Conservation (phyloP, 2,329 filamentous ascomycete genomes). For the Camillea tinctor region DNA sequence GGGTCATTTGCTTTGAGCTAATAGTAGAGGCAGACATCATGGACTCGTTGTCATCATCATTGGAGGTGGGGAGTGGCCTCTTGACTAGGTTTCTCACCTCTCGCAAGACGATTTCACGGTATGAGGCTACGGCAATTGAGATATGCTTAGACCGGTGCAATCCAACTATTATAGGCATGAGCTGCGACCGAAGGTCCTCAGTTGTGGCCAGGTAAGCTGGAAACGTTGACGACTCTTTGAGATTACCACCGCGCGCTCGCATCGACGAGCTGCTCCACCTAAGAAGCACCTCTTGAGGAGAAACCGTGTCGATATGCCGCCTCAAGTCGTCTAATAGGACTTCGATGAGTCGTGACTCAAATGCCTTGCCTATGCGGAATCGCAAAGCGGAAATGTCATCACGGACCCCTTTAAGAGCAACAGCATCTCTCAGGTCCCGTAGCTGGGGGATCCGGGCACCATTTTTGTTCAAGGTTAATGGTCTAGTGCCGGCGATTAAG, state of each 20-base stretch:
- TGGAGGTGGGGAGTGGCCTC: conserved; percentile 83
- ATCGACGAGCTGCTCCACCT: conserved; percentile 80
- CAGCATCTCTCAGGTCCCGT: conserved; percentile 72
- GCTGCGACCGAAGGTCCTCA: conserved; percentile 65
- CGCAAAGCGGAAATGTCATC: conserved; percentile 75
- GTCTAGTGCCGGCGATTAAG: conserved; percentile 72
- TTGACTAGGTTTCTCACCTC: conserved; percentile 87
- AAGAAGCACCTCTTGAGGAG: conserved; percentile 70
- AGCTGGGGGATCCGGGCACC: conserved; percentile 38
- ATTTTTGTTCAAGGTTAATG: conserved; percentile 32
- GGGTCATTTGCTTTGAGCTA: conserved; percentile 65
- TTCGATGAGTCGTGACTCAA: conserved; percentile 76
- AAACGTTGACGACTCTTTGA: conserved; percentile 64
- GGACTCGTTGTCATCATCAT: conserved; percentile 89
- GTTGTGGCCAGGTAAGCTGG: conserved; percentile 78
- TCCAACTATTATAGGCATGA: conserved; percentile 72
- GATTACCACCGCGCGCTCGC: conserved; percentile 66
- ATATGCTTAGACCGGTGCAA: conserved; percentile 81
- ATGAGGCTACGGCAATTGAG: conserved; percentile 75
- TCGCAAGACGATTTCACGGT: conserved; percentile 77
- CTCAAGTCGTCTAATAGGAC: conserved; percentile 77
- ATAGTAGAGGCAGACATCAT: conserved; percentile 82
- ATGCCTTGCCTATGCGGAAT: conserved; percentile 80
- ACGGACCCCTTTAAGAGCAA: conserved; percentile 76
- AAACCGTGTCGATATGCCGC: conserved; percentile 73